Evolutionary conservation across 164 flowering plant species (phyloP).

Genomic region (Magnolia changhungtana): DNA sequence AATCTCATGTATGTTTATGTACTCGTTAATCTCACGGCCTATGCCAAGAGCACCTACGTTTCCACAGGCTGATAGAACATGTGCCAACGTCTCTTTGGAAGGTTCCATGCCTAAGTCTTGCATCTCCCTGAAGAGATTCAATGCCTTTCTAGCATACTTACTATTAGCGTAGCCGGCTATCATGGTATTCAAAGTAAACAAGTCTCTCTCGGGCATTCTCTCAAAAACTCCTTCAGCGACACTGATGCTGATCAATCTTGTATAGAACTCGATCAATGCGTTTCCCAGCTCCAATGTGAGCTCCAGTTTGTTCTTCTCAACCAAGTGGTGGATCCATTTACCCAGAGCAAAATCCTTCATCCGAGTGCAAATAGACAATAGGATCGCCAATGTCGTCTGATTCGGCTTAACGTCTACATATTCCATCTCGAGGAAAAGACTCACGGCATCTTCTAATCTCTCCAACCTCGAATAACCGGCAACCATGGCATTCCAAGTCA

Average conservation of each 20-base stretch:
- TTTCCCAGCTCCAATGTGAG: slow-evolving; percentile 17
- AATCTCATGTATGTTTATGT: not conserved
- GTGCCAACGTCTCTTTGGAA: slow-evolving; percentile 19
- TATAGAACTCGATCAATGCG: slow-evolving; percentile 29
- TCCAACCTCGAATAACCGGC: slow-evolving; percentile 21
- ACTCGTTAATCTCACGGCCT: slow-evolving; percentile 25
- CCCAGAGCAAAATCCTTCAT: slow-evolving; percentile 24
- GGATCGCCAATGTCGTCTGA: slow-evolving; percentile 25
- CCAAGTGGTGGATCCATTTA: slow-evolving; percentile 13
- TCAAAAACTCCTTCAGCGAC: slow-evolving; percentile 15
- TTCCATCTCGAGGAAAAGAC: slow-evolving; percentile 21
- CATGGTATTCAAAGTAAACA: slow-evolving; percentile 29
- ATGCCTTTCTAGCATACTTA: slow-evolving; percentile 13
- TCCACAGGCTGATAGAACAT: slow-evolving; percentile 22
- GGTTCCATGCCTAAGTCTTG: slow-evolving; percentile 10
- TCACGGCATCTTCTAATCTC: slow-evolving; percentile 14
- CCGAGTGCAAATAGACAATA: slow-evolving; percentile 24
- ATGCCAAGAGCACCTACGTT: slow-evolving; percentile 13
- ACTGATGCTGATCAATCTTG: slow-evolving; percentile 24
- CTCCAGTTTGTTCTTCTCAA: slow-evolving; percentile 8
- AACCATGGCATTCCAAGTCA: slow-evolving; percentile 29
- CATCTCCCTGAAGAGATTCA: slow-evolving; percentile 24
- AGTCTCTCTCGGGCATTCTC: slow-evolving; percentile 24
- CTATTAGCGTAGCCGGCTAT: slow-evolving; percentile 22
- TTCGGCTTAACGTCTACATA: slow-evolving; percentile 14